Evolutionary conservation across 495 filamentous ascomycete species (phyloP).

Genomic region (Cladorrhinum samala): DNA sequence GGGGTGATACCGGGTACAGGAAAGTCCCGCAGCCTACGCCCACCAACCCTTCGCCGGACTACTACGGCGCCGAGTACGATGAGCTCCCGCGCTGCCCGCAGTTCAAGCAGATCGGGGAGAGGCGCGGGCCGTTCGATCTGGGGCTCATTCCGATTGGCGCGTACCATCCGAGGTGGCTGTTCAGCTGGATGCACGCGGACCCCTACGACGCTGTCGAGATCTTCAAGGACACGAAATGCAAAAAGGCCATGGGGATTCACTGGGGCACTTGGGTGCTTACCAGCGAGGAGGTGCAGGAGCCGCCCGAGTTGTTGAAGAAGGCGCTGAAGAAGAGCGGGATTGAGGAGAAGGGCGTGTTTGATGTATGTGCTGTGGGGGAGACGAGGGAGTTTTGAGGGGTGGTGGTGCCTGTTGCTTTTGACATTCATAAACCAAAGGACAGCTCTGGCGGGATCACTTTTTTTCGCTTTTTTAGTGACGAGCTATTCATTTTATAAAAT

Average conservation of each 20-base stretch:
- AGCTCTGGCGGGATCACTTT: not conserved
- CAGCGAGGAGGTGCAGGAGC: slow-evolving; percentile 78
- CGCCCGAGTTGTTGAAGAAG: slow-evolving; percentile 65
- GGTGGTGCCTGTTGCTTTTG: not conserved
- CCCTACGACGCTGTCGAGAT: slow-evolving; percentile 87
- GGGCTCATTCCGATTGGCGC: slow-evolving; percentile 94
- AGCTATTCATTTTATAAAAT: too few relatives aligned
- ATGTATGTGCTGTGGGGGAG: slow-evolving; percentile 82
- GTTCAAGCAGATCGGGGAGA: slow-evolving; percentile 78
- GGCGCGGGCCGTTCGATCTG: slow-evolving; percentile 83
- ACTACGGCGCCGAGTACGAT: slow-evolving; percentile 62
- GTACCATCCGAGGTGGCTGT: slow-evolving; percentile 71
- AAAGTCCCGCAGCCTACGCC: slow-evolving; percentile 58
- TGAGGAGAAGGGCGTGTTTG: slow-evolving; percentile 75
- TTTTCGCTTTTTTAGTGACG: too few relatives aligned
- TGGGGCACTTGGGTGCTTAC: slow-evolving; percentile 94
- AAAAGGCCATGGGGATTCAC: slow-evolving; percentile 80
- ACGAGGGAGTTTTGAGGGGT: slow-evolving; percentile 60
- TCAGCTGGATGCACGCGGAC: slow-evolving; percentile 79
- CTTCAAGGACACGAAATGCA: slow-evolving; percentile 80
- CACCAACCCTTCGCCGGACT: slow-evolving; percentile 46
- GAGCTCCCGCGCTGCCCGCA: slow-evolving; percentile 74
- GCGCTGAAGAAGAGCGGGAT: slow-evolving; percentile 67
- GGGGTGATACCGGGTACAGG: slow-evolving; percentile 76
- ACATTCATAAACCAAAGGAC: not conserved